A percentile compares a stretch with the other conserved stretches of the same genome.
Conservation (phyloP, 352 stramenopile genomes). For the Phytophthora idaei region DNA sequence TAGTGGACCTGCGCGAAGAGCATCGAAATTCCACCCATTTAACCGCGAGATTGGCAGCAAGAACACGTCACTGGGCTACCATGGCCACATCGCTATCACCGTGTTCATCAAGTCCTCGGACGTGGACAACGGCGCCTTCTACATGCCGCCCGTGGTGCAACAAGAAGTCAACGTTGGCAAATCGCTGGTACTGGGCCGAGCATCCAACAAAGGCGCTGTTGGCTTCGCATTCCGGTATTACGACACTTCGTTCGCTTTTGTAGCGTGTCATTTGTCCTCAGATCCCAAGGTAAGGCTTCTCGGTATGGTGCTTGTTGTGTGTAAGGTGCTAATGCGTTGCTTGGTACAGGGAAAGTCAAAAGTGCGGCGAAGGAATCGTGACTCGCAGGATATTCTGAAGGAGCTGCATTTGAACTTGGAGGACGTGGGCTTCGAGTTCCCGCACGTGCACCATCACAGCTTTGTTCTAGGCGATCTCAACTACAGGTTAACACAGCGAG, state of each 20-base stretch:
- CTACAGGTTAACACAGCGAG: slow-evolving; percentile 78
- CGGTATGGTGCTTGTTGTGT: background rate
- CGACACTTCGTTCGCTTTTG: slow-evolving; percentile 87
- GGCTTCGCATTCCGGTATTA: slow-evolving; percentile 88
- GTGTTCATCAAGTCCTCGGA: slow-evolving; percentile 76
- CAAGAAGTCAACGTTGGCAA: slow-evolving; percentile 81
- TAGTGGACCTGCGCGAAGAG: slow-evolving; percentile 20
- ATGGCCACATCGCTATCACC: slow-evolving; percentile 89
- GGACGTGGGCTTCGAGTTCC: slow-evolving; percentile 87
- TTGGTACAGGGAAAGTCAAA: slow-evolving; percentile 65
- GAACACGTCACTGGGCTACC: slow-evolving; percentile 84
- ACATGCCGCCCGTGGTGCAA: slow-evolving; percentile 75
- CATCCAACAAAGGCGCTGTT: slow-evolving; percentile 92
- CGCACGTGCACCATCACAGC: slow-evolving; percentile 86
- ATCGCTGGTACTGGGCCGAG: slow-evolving; percentile 74
- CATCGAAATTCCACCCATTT: slow-evolving; percentile 59
- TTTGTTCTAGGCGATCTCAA: slow-evolving; percentile 92
- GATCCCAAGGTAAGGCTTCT: slow-evolving; percentile 66
- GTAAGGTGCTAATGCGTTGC: background rate
- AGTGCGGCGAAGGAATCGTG: slow-evolving; percentile 73
- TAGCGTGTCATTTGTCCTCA: slow-evolving; percentile 88
- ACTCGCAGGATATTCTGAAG: slow-evolving; percentile 75
- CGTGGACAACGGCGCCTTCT: slow-evolving; percentile 76
- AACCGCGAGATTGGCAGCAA: slow-evolving; percentile 80
- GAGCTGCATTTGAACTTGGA: slow-evolving; percentile 82